Base-by-base conservation (phyloP, 169 alveolate genomes). In the Cryptosporidium felis region DNA sequence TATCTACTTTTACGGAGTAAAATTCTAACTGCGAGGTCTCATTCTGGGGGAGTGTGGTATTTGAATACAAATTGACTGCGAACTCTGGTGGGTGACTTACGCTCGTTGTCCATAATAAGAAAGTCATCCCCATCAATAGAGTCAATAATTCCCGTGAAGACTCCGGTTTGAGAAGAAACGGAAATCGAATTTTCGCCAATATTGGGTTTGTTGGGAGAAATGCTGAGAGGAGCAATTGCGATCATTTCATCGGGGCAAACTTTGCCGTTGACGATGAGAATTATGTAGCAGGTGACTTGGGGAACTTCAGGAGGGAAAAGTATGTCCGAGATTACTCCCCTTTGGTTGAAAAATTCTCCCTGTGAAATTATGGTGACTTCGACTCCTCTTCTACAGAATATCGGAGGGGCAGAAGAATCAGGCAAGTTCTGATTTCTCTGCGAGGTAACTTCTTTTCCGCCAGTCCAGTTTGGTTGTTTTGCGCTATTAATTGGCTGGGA, bases 221-320 rank as follows among this genome's bases (percentile, higher is more conserved):
- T 32, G 16, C 85, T 74, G 36, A 53, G 85, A 23, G 85, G 85
- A 34, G 85, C 63, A 53, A 74, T 74, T 21, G 85, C 85, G 56
- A 74, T 74, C 49, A 74, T 74, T 21, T 74, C 85, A 53, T 74
- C 85, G 38, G 85, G 85, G 9, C 59, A 41, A n/a, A 74, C 56
- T 74, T 56, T 30, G 9, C 85, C 85, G 42, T 74, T 47, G 40
- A 74, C 41, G 18, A 74, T 74, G 16, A 74, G 32, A 12, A 74
- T 56, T 53, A 74, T 56, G 40, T 74, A 56, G 16, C 85, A 74
- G 21, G 85, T 74, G 26, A 74, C 21, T 56, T 58, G 56, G 14
- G 85, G 85, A 23, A 74, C 85, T 36, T 74, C 85, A 3, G 85
- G 85, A 8, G 85, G 85, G 18, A 53, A 74, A 12, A 74, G 38